These are phyloP conservation scores for Suhomyces bribrorum DNA, from an alignment of 1,139 yeast species.

Conservation along the genomic window DNA sequence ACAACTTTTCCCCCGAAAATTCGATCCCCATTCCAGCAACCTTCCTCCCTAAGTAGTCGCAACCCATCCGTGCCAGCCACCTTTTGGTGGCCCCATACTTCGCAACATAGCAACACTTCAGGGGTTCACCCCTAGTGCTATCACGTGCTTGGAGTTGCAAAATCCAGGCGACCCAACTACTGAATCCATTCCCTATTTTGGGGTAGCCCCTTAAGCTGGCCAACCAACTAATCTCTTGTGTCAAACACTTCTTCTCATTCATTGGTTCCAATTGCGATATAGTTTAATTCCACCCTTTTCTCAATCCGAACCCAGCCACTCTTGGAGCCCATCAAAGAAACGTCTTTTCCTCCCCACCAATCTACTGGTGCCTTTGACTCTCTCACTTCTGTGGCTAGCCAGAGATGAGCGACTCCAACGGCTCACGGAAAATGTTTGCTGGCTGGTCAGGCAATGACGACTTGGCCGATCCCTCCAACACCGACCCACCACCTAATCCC, in stretches of 20 bases:
- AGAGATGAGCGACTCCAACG: background rate
- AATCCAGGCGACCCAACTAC: background rate
- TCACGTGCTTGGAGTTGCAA: background rate
- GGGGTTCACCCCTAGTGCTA: background rate
- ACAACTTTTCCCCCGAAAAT: too few relatives aligned
- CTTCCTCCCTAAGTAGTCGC: too few relatives aligned
- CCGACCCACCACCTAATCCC: background rate
- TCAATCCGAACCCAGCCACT: too few relatives aligned
- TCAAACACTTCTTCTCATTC: too few relatives aligned
- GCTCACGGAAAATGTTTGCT: background rate
- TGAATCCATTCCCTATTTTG: background rate
- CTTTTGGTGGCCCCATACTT: background rate
- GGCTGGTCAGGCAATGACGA: background rate
- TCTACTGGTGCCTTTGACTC: background rate
- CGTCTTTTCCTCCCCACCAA: too few relatives aligned
- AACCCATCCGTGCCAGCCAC: too few relatives aligned
- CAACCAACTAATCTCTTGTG: too few relatives aligned
- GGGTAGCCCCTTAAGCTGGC: background rate
- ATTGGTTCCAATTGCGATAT: too few relatives aligned
- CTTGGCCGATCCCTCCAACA: background rate
- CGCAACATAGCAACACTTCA: background rate
- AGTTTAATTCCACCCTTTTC: too few relatives aligned
- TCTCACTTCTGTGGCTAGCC: too few relatives aligned
- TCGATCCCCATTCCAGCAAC: too few relatives aligned
- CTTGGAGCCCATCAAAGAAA: too few relatives aligned